Percentiles rank a stretch among this genome's conserved stretches.
These are phyloP conservation scores for Claviceps digitariae DNA, from an alignment of 2,329 filamentous ascomycete genomes.

Conservation along the genomic window DNA sequence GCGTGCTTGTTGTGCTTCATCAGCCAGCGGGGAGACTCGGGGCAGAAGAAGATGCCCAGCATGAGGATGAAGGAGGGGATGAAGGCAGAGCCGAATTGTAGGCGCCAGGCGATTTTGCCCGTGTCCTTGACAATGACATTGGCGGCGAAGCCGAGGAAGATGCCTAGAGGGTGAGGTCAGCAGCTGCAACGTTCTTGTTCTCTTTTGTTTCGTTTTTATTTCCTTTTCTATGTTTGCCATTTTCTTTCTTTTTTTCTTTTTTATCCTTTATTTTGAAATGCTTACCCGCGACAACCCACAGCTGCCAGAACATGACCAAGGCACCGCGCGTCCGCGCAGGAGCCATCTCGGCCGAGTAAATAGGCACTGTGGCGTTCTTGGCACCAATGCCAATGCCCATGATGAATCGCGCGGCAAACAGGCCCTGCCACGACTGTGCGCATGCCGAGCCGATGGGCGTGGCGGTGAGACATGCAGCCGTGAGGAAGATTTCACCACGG, in stretches of 20 bases:
- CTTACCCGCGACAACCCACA: constrained; percentile 18
- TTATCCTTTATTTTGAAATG: neutral
- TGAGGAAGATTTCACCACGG: constrained; percentile 51
- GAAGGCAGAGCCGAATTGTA: constrained; percentile 46
- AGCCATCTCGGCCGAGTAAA: constrained; percentile 60
- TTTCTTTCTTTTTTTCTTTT: neutral
- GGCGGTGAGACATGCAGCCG: constrained; percentile 32
- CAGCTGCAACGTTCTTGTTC: neutral
- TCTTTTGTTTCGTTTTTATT: constrained; percentile 1
- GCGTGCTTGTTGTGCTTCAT: constrained; percentile 48
- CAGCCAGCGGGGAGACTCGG: constrained; percentile 47
- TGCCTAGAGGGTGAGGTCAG: constrained; percentile 13
- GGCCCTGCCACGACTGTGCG: constrained; percentile 49
- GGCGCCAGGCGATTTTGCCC: constrained; percentile 40
- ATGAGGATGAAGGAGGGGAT: constrained; percentile 34
- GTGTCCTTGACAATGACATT: constrained; percentile 40
- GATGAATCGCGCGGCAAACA: constrained; percentile 51
- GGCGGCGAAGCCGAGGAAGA: constrained; percentile 33
- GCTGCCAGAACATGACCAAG: constrained; percentile 65
- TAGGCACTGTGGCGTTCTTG: constrained; percentile 50
- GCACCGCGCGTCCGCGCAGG: constrained; percentile 55
- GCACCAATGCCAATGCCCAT: constrained; percentile 56
- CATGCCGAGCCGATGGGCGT: constrained; percentile 45
- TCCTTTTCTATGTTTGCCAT: constrained; percentile 2
- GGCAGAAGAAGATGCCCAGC: constrained; percentile 45